phyloP scores from a whole-genome alignment of 352 stramenopile species.

The Pythium aristosporum region DNA sequence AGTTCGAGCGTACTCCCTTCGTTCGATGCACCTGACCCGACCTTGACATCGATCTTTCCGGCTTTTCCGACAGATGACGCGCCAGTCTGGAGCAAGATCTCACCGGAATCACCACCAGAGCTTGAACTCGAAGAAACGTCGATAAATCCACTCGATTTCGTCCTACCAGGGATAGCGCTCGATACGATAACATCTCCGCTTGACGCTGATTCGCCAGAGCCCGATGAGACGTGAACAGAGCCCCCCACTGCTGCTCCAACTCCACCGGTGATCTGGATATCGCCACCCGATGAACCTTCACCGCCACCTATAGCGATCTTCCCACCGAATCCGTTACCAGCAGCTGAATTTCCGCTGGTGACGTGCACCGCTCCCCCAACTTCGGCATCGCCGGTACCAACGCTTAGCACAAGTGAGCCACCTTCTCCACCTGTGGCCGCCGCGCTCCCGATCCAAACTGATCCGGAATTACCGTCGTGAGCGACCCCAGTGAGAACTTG shows the following conservation, averaged over 20 bases:
- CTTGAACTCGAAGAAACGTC: slow-evolving; percentile 27
- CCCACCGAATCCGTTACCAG: slow-evolving; percentile 2
- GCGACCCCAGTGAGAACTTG: neutral
- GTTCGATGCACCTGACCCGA: slow-evolving; percentile 21
- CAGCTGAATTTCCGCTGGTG: neutral
- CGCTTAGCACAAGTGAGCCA: slow-evolving; percentile 4
- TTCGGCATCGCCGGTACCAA: slow-evolving; percentile 8
- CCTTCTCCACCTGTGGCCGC: neutral
- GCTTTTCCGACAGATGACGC: slow-evolving; percentile 20
- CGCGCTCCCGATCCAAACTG: slow-evolving; percentile 3
- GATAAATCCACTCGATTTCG: slow-evolving; percentile 31
- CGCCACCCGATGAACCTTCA: slow-evolving; percentile 7
- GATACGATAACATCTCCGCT: slow-evolving; percentile 34
- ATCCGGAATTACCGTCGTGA: slow-evolving; percentile 6
- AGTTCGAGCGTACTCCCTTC: slow-evolving; percentile 33
- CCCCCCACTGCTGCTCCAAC: slow-evolving; percentile 14
- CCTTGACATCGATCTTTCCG: slow-evolving; percentile 29
- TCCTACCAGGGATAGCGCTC: slow-evolving; percentile 22
- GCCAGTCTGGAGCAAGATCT: slow-evolving; percentile 29
- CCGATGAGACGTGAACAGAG: slow-evolving; percentile 18
- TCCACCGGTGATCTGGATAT: slow-evolving; percentile 10
- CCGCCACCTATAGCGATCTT: slow-evolving; percentile 5
- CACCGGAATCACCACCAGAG: slow-evolving; percentile 24
- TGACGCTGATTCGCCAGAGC: slow-evolving; percentile 16
- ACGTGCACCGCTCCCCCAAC: neutral